Conservation (phyloP, 164 flowering plant species). For the Stephania yunnanensis region DNA sequence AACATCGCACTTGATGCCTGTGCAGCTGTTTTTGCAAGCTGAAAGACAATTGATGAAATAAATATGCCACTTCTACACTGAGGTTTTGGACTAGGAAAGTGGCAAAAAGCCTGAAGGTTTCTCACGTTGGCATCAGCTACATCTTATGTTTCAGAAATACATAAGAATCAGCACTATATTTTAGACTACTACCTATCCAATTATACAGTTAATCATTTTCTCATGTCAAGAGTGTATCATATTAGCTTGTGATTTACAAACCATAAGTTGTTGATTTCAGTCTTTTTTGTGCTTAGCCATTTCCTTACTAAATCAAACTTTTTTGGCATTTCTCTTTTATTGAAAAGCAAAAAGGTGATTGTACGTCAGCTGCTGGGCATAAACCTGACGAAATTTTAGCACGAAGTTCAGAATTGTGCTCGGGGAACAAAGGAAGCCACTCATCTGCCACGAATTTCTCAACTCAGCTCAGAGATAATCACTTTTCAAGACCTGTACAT, state of each 20-base stretch:
- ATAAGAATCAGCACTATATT: background rate
- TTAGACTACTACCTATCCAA: background rate
- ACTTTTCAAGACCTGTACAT: conserved; percentile 24
- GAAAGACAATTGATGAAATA: background rate
- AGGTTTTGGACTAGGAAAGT: no score
- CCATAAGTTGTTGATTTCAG: background rate
- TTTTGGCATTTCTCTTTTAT: conserved; percentile 4
- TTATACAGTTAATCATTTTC: background rate
- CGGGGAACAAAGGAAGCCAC: conserved; percentile 28
- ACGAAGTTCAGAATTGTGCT: conserved; percentile 33
- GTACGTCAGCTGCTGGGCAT: conserved; percentile 14
- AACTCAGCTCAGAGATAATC: conserved; percentile 30
- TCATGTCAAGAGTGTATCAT: background rate
- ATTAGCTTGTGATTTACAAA: background rate
- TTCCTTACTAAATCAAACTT: background rate
- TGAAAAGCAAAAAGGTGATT: conserved; percentile 31
- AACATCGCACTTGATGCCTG: no score
- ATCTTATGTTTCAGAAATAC: background rate
- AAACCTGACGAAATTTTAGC: conserved; percentile 36
- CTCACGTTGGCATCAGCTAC: background rate
- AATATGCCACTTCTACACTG: no score
- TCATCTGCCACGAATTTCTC: conserved; percentile 27
- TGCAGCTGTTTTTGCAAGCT: no score
- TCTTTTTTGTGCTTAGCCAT: background rate
- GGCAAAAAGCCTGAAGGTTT: no score